These are phyloP conservation scores for Suzukiozyma palmioleophila DNA, from an alignment of 1,139 yeast species.

Conservation along the genomic window DNA sequence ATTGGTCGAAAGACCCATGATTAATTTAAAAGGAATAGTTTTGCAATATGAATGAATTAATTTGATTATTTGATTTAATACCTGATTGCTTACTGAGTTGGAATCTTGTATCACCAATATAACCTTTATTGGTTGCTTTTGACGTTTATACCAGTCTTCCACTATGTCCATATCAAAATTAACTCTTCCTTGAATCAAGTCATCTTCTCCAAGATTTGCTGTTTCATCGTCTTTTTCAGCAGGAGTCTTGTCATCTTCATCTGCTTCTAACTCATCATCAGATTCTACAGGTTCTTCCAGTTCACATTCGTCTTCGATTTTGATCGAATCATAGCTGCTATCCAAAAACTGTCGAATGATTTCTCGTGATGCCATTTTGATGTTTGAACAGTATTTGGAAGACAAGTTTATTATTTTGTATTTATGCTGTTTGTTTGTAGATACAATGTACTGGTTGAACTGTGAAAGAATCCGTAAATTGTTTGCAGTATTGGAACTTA, in stretches of 20 bases:
- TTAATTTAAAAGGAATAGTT: slow-evolving; percentile 39
- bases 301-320: slow-evolving; percentile 7
- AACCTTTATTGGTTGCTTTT: slow-evolving; percentile 10
- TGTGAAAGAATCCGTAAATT: slow-evolving; percentile 46
- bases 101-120: slow-evolving; percentile 59
- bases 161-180: slow-evolving; percentile 53
- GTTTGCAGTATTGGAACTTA: slow-evolving; percentile 57
- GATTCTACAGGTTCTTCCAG: slow-evolving; percentile 10
- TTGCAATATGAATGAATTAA: slow-evolving; percentile 37
- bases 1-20: slow-evolving; percentile 52
- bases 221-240: slow-evolving; percentile 13
- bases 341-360: slow-evolving; percentile 30
- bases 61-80: slow-evolving; percentile 47
- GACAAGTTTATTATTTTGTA: slow-evolving; percentile 33
- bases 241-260: slow-evolving; percentile 4
- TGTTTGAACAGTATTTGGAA: slow-evolving; percentile 39
- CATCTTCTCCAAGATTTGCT: slow-evolving; percentile 10
- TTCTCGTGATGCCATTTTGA: slow-evolving; percentile 36
- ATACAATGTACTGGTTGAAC: slow-evolving; percentile 24
- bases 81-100: slow-evolving; percentile 51
- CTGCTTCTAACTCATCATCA: slow-evolving; percentile 5
- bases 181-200: slow-evolving; percentile 14
- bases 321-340: slow-evolving; percentile 3
- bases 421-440: slow-evolving; percentile 8
- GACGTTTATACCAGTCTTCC: slow-evolving; percentile 38